Conservation (phyloP, 768 basidiomycete species). For the Agaricus blazei region DNA sequence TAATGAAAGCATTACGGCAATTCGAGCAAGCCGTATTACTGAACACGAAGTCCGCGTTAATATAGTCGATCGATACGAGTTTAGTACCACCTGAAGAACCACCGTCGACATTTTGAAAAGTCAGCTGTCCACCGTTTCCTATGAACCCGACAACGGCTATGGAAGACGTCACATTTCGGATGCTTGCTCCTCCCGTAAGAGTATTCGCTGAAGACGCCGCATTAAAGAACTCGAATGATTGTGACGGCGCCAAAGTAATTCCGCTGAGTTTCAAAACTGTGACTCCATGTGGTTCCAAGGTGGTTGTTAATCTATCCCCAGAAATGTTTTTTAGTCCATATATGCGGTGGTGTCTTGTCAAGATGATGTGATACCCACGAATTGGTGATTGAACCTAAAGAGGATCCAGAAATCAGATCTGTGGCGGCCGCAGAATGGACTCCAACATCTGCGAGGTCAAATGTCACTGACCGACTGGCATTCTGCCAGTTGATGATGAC, state of each 20-base stretch:
- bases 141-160: slow-evolving; percentile 36
- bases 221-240: slow-evolving; percentile 28
- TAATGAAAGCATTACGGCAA: slow-evolving; percentile 41
- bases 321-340: slow-evolving; percentile 1
- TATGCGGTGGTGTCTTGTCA: not conserved
- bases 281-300: slow-evolving; percentile 28
- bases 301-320: slow-evolving; percentile 27
- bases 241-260: slow-evolving; percentile 20
- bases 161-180: slow-evolving; percentile 29
- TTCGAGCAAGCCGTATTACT: slow-evolving; percentile 43
- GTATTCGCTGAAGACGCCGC: slow-evolving; percentile 29
- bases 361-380: slow-evolving; percentile 23
- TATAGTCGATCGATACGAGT: slow-evolving; percentile 40
- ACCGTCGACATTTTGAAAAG: slow-evolving; percentile 36
- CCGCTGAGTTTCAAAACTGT: slow-evolving; percentile 32
- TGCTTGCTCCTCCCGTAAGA: slow-evolving; percentile 31
- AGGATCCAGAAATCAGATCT: slow-evolving; percentile 34
- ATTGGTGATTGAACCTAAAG: slow-evolving; percentile 28
- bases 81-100: slow-evolving; percentile 36
- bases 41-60: slow-evolving; percentile 40
- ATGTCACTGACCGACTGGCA: slow-evolving; percentile 31
- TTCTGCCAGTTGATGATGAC: slow-evolving; percentile 44
- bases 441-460: slow-evolving; percentile 38
- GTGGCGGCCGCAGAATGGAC: slow-evolving; percentile 33
- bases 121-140: slow-evolving; percentile 39